Evolutionary conservation across 305 asterid genomes (phyloP), one percentile per base, ranked within the genome.

Genomic region (Fraxinus velutina): DNA sequence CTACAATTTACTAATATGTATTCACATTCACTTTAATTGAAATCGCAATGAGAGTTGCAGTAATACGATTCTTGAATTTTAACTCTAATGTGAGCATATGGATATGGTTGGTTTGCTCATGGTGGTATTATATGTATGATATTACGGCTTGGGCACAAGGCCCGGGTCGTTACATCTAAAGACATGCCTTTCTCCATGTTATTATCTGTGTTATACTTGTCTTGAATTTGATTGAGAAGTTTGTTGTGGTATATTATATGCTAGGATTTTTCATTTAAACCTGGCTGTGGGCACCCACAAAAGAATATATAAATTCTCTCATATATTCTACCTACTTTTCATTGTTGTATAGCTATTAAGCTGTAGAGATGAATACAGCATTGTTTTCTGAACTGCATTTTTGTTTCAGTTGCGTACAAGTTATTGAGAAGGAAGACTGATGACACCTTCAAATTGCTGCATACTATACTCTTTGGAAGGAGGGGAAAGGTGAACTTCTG

Each of bases 391-490:
- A 81, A 80, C 78, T 76, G 44, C 39, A 57, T 72, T 78, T 83
- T 77, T 76, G 71, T 87, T 87, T 73, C 93, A 93, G 97, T 94
- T 85, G 97, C 96, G 47, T 88, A 90, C 83, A 94, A 92, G 85
- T 82, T 93, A 85, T 90, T 97, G 64, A 92, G 89, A 89, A 96
- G 89, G 90, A 94, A 96, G 90, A 88, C 84, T 30, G 98, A 94
- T 2, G 99, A 96, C 17, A 93, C 93, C 15, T 85, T 91, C 83
- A 96, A 92, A 84, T 81, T 91, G 90, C 88, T 96, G 86, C 98
- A 93, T 79, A 88, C 87, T 27, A 87, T 93, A 76, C 91, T 96
- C 30, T 96, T 89, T 88, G 95, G 95, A 81, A 90, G 97, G 91
- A 91, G 98, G 79, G 98, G 92, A 85, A 94, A 93, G 98, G 98